Base-by-base conservation (phyloP, 1,284 basidiomycete genomes). In the Tilletia setariae region DNA sequence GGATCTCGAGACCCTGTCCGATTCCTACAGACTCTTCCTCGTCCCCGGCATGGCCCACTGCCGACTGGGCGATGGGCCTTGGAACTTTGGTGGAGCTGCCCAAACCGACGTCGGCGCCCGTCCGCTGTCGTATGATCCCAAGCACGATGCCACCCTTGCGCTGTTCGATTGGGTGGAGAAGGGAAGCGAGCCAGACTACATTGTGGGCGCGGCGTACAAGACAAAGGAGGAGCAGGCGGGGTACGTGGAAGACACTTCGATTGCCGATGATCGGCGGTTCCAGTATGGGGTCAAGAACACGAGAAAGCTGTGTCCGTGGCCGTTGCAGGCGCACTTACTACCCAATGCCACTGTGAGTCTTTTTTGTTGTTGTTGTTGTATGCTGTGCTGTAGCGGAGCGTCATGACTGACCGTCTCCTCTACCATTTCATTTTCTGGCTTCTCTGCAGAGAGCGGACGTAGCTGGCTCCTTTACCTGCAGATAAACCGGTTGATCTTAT, bases 11-110 rank as follows among this genome's bases (percentile, higher is more conserved):
- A 59, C 42, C 1, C 77, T 84, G 23, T 77, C 83, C 65, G 76
- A 82, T 51, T 83, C 79, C 71, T 85, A 85, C 75, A 80, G 83
- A 16, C 79, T 85, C n/a, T 85, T 85, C 75, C 74, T 83, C 30
- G 81, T 85, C 19, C 83, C 84, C 0, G 85, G 85, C 1, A 85
- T 86, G 84, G 71, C 72, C n/a, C 84, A 85, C 69, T 85, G 84
- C 75, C 72, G 67, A 40, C 80, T 73, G 65, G 56, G 76, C 66
- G 19, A 70, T 51, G 71, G 74, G 21, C 47, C 73, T 68, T 72
- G 70, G 69, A 68, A 77, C 79, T 75, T 74, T 70, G 66, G 77
- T 53, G 72, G 72, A 4, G 68, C 69, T 1, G 51, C 68, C 25
- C 75, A 77, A 47, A 64, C 44, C 2, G 72, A 68, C 42, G 6